These are phyloP conservation scores for Claviceps cyperi DNA, from an alignment of 2,329 filamentous ascomycete species.

Conservation along the genomic window DNA sequence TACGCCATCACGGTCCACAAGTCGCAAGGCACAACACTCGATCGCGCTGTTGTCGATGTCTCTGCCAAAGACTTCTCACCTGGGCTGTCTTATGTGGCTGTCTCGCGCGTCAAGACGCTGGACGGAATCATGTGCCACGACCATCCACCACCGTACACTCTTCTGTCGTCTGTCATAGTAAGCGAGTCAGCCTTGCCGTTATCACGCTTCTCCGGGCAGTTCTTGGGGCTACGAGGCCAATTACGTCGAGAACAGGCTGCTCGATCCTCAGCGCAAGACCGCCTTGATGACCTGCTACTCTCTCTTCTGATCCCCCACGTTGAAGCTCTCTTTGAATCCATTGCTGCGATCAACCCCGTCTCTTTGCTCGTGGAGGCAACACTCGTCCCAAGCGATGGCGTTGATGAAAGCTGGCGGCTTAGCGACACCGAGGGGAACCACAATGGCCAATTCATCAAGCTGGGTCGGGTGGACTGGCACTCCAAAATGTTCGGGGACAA, in stretches of 20 bases:
- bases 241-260: slow-evolving; percentile 22
- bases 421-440: slow-evolving; percentile 18
- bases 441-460: slow-evolving; percentile 16
- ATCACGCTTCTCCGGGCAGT: slow-evolving; percentile 20
- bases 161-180: neutral
- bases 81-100: too few species aligned
- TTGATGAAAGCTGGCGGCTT: slow-evolving; percentile 22
- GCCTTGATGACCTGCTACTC: slow-evolving; percentile 24
- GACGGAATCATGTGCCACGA: too few species aligned
- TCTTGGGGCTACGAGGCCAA: slow-evolving; percentile 21
- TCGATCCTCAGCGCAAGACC: slow-evolving; percentile 19
- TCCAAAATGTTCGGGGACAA: slow-evolving; percentile 3
- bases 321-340: slow-evolving; percentile 25
- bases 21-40: too few species aligned
- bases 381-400: slow-evolving; percentile 28
- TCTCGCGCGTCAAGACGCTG: too few species aligned
- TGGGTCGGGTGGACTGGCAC: slow-evolving; percentile 17
- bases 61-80: too few species aligned
- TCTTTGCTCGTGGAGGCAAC: slow-evolving; percentile 26
- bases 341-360: slow-evolving; percentile 19
- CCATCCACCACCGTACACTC: slow-evolving; percentile 1
- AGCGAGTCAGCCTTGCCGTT: slow-evolving; percentile 3
- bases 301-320: slow-evolving; percentile 26
- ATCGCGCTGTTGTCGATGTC: too few species aligned
- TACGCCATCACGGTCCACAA: too few species aligned